phyloP scores from a whole-genome alignment of 1,284 basidiomycete species.

The Xerocomus nothofagi region DNA sequence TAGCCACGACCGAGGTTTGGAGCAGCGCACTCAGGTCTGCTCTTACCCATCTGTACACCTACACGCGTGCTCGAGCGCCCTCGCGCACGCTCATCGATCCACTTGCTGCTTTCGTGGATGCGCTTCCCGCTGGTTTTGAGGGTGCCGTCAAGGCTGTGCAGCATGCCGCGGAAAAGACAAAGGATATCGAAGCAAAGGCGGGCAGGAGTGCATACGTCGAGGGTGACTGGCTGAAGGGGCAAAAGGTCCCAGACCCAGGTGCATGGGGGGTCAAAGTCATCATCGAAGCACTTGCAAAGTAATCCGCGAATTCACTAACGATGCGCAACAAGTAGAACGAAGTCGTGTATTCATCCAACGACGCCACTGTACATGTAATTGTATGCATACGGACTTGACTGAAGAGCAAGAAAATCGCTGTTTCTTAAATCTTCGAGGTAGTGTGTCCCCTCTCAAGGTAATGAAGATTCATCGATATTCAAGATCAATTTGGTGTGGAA shows the following conservation, averaged over 20 bases:
- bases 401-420: neutral
- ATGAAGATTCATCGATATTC: constrained; percentile 25
- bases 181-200: constrained; percentile 78
- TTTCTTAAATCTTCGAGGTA: neutral
- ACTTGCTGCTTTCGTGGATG: constrained; percentile 75
- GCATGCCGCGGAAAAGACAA: constrained; percentile 73
- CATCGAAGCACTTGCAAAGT: constrained; percentile 52
- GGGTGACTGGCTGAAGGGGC: constrained; percentile 64
- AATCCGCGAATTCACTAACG: neutral
- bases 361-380: neutral
- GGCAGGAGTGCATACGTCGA: constrained; percentile 90
- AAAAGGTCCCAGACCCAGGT: constrained; percentile 82
- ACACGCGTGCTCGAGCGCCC: constrained; percentile 87
- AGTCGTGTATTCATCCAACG: neutral
- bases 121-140: constrained; percentile 42
- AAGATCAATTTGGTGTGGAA: constrained; percentile 31
- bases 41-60: constrained; percentile 75
- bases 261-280: constrained; percentile 88
- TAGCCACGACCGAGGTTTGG: constrained; percentile 61
- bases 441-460: constrained; percentile 4
- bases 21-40: constrained; percentile 59
- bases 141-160: constrained; percentile 64
- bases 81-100: constrained; percentile 92
- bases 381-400: neutral
- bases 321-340: neutral